Evolutionary conservation across 768 basidiomycete species (phyloP).

Genomic region (Cubamyces sp.): DNA sequence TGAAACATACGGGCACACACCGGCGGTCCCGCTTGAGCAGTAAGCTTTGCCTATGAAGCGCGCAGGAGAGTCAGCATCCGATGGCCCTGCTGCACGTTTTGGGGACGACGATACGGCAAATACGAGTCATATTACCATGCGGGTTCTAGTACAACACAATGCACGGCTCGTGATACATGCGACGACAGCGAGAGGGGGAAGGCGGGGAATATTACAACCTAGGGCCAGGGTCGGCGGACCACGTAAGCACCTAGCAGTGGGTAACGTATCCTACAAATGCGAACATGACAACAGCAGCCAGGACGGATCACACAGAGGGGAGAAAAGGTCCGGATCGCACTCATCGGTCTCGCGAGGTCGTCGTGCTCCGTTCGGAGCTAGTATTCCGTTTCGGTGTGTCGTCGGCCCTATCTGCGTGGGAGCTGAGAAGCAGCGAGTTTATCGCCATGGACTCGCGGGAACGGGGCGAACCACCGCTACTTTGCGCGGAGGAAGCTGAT

Average conservation of each 20-base stretch:
- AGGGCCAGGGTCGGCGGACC: not conserved
- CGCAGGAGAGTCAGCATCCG: too few relatives aligned
- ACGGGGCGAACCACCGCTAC: conserved; percentile 71
- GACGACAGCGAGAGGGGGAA: not conserved
- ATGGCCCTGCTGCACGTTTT: too few relatives aligned
- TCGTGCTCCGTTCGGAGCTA: conserved; percentile 28
- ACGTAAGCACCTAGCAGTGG: conserved; percentile 4
- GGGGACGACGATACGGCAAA: not conserved
- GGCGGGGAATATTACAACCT: conserved; percentile 11
- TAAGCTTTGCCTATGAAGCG: too few relatives aligned
- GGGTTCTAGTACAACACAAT: conserved; percentile 18
- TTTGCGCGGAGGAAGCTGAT: conserved; percentile 63
- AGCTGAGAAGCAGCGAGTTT: conserved; percentile 68
- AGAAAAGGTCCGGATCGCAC: not conserved
- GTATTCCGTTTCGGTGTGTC: conserved; percentile 25
- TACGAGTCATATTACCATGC: conserved; percentile 11
- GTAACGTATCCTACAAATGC: conserved; percentile 20
- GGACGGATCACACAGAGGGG: not conserved
- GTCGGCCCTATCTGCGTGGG: conserved; percentile 17
- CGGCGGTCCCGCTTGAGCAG: too few relatives aligned
- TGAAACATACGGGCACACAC: not conserved
- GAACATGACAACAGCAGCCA: not conserved
- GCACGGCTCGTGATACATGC: conserved; percentile 14
- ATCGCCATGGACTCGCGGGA: conserved; percentile 81
- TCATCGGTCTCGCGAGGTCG: conserved; percentile 20